phyloP scores from a whole-genome alignment of 805 yeast species.

The Cyberlindnera euphorbiiphila region DNA sequence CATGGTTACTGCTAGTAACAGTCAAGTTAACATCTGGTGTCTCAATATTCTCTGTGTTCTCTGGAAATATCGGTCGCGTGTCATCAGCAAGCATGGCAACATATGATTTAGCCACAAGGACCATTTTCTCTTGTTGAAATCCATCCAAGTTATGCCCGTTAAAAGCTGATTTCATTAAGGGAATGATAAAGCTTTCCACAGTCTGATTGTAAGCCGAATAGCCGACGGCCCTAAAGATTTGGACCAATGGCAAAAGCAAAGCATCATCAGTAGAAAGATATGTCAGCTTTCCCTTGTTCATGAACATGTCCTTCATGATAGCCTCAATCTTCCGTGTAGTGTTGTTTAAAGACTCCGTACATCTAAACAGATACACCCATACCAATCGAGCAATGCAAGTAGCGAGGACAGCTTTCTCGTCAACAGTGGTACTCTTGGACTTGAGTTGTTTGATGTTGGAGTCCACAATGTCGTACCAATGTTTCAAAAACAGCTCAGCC shows the following conservation, averaged over 20 bases:
- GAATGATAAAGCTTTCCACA: conserved; percentile 72
- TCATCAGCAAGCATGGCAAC: conserved; percentile 65
- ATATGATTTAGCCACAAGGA: conserved; percentile 68
- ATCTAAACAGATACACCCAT: conserved; percentile 87
- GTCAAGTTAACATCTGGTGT: conserved; percentile 32
- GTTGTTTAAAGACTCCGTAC: conserved; percentile 84
- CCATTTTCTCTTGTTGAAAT: conserved; percentile 63
- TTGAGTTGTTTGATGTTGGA: conserved; percentile 55
- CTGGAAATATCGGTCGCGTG: conserved; percentile 75
- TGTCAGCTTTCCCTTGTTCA: conserved; percentile 58
- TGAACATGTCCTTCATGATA: conserved; percentile 54
- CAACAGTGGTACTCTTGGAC: conserved; percentile 46
- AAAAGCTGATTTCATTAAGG: conserved; percentile 59
- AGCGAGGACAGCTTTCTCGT: conserved; percentile 51
- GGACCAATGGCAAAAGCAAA: conserved; percentile 63
- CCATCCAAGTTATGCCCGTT: conserved; percentile 58
- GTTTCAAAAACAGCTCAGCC: conserved; percentile 60
- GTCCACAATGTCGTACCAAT: conserved; percentile 74
- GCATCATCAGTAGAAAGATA: conserved; percentile 70
- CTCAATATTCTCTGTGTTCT: conserved; percentile 31
- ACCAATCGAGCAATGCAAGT: conserved; percentile 67
- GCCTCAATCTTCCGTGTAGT: conserved; percentile 75
- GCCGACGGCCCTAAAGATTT: conserved; percentile 74
- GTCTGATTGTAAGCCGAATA: conserved; percentile 74
- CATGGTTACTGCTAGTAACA: conserved; percentile 45